These are phyloP conservation scores for Besnoitia besnoiti DNA, from an alignment of 169 alveolate genomes.

Conservation along the genomic window DNA sequence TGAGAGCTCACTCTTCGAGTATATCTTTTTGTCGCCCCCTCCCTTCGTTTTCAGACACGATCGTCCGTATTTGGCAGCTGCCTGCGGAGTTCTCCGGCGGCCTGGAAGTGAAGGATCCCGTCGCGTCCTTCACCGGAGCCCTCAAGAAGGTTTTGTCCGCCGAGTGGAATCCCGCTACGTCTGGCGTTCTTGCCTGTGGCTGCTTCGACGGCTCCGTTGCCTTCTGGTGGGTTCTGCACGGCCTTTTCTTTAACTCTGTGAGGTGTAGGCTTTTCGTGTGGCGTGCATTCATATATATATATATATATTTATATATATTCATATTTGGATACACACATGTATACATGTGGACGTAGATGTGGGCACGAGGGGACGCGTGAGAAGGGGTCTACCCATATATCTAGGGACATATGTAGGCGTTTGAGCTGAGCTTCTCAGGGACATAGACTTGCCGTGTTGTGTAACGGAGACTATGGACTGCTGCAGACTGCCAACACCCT, in stretches of 20 bases:
- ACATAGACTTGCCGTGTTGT: too few relatives aligned
- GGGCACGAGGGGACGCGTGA: too few relatives aligned
- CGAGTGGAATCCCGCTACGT: conserved; percentile 67
- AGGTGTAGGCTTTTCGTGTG: background rate
- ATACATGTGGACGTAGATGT: too few relatives aligned
- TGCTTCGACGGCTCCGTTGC: conserved; percentile 67
- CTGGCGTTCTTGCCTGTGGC: conserved; percentile 63
- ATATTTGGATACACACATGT: too few relatives aligned
- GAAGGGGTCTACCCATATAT: too few relatives aligned
- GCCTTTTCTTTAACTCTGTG: background rate
- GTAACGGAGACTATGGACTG: too few relatives aligned
- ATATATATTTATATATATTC: background rate
- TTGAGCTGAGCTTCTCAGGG: too few relatives aligned
- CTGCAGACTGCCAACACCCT: too few relatives aligned
- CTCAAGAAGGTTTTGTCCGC: conserved; percentile 62
- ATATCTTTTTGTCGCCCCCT: too few relatives aligned
- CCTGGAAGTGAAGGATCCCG: conserved; percentile 58
- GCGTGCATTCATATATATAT: too few relatives aligned
- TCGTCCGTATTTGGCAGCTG: conserved; percentile 59
- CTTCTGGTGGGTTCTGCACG: conserved; percentile 54
- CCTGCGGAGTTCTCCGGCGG: conserved; percentile 54
- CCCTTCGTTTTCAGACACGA: conserved; percentile 57
- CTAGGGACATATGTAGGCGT: too few relatives aligned
- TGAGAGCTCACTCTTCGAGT: too few relatives aligned
- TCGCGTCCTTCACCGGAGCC: conserved; percentile 61